Conservation (phyloP, 202 grass and related monocot species). For the Panicum virgatum region DNA sequence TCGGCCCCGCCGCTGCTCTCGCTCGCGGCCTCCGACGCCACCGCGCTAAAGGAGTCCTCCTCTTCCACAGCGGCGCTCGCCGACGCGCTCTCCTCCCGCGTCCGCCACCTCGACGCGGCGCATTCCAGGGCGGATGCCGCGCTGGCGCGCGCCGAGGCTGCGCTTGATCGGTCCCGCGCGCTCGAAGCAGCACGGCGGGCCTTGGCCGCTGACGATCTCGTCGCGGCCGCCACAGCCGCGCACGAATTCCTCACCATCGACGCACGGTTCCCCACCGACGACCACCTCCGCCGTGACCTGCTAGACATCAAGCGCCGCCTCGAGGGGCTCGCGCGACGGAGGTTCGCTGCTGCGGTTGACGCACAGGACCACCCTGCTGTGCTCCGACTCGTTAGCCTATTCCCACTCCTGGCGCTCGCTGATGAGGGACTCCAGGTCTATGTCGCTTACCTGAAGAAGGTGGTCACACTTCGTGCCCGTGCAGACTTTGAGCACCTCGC, state of each 20-base stretch:
- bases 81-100: constrained; percentile 58
- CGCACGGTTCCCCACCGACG: constrained; percentile 62
- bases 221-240: constrained; percentile 49
- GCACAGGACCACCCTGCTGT: constrained; percentile 72
- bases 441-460: constrained; percentile 84
- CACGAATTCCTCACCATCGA: constrained; percentile 79
- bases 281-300: constrained; percentile 80
- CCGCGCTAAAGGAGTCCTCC: constrained; percentile 54
- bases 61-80: constrained; percentile 64
- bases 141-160: constrained; percentile 54
- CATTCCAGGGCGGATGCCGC: constrained; percentile 61
- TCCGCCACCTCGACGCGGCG: constrained; percentile 66
- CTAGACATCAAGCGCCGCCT: no score
- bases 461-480: constrained; percentile 68
- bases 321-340: constrained; percentile 68
- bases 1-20: constrained; percentile 64
- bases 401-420: constrained; percentile 70
- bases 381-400: constrained; percentile 76
- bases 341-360: constrained; percentile 71
- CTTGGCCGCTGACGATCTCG: constrained; percentile 68
- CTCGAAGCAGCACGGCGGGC: constrained; percentile 74
- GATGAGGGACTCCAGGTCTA: constrained; percentile 87
- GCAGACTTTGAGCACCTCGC: constrained; percentile 82
- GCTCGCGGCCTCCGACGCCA: no score
- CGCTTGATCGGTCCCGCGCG: constrained; percentile 63